Base-by-base conservation (phyloP, 371 early-diverging fungal genomes). In the Choanephora cucurbitarum region DNA sequence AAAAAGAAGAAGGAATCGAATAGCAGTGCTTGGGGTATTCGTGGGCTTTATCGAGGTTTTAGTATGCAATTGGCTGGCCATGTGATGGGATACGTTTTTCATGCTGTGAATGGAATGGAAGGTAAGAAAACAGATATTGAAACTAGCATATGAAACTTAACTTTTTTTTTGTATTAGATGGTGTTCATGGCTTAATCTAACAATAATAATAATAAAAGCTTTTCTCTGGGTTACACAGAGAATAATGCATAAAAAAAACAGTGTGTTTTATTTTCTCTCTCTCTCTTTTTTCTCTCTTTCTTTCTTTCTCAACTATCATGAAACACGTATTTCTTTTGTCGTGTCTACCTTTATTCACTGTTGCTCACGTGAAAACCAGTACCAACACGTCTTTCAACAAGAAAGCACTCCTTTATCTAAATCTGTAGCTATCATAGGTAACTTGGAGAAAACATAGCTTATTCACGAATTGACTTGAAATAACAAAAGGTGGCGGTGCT, bases 21-120 rank as follows among this genome's bases (percentile, higher is more conserved):
- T 19, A 58, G 72, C 62, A 76, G 62, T 59, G 77, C 79, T 52
- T 87, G 84, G 87, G 85, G 75, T 8, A 70, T 91, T 56, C 75
- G 88, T 21, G 87, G 88, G 5, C 64, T 95, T 49, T 95, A 92
- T 64, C 84, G 86, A 47, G 94, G 93, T 5, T 80, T 93, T 32
- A 73, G 83, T 23, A 77, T 89, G 67, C 86, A 91, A 55, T 53
- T 91, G 39, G 76, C 80, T 8, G 80, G 81, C 4, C 87, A 85
- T 52, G 63, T 85, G 13, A 70, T 76, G 52, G 62, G 83, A 4
- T 89, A 88, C 72, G 76, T 77, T 1, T 72, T 85, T 39, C 75
- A 80, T 41, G 69, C 77, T 2, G 60, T 84, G 24, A 79, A 80
- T 50, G 81, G 77, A 2, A 64, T 80, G 44, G 75, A 83, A 58